Base-by-base conservation (phyloP, 2,329 filamentous ascomycete genomes). In the Ophiobolus disseminans region DNA sequence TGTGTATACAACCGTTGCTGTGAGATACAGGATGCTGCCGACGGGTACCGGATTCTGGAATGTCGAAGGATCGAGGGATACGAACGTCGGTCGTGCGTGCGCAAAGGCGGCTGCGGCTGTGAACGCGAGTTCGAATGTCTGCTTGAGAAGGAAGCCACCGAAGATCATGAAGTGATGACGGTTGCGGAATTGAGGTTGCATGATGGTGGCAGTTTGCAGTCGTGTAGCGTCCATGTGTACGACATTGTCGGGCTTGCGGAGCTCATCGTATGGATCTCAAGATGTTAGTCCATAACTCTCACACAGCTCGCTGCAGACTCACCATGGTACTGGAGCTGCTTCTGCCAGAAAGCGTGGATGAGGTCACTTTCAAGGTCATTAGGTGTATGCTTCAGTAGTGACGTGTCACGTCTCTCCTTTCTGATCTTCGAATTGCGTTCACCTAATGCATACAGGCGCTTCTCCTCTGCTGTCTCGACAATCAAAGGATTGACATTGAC, bases 141-240 rank as follows among this genome's bases (percentile, higher is more conserved):
- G 85, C 65, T 89, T 88, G 9, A 91, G 77, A 9, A 90, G 80
- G 66, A 87, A 90, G 11, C 88, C 88, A 41, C 88, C 88, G 62
- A 90, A 91, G 45, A 91, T 89, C 87, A 90, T 89, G 69, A 88
- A 88, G 62, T 88, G 85, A 70, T 90, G 86, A 2, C 85, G 73
- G 69, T 87, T 87, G 38, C 86, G 81, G 68, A 86, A 82, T 69
- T 88, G 86, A 0, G 88, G 88, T 66, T 90, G 87, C 87, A 90
- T 90, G 57, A 91, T 89, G 59, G 81, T 82, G 9, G 87, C 86
- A 2, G 86, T 85, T 60, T 82, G 82, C 23, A 90, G 80, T 25
- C 77, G 76, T 1, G 86, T 84, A 57, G 82, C 80, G 53, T 84
- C 78, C 80, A 90, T 89, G 62, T 80, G 82, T 28, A 81, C 72